Conservation (phyloP, 2,329 filamentous ascomycete species). For the Colletotrichum cordylinicola region DNA sequence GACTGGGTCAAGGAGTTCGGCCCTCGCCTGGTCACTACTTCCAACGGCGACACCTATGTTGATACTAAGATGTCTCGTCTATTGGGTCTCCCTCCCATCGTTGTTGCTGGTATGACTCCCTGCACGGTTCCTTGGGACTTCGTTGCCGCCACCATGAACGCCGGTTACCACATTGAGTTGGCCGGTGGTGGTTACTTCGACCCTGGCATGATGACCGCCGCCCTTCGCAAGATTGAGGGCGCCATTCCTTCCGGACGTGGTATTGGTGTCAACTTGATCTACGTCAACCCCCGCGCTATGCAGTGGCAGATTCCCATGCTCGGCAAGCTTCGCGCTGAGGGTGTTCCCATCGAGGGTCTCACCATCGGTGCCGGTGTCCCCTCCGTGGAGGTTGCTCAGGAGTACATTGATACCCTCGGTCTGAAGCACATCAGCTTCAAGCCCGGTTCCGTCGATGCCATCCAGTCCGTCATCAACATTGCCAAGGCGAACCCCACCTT, state of each 20-base stretch:
- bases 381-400: slow-evolving; percentile 89
- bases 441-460: slow-evolving; percentile 86
- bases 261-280: slow-evolving; percentile 90
- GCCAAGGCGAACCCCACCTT: slow-evolving; percentile 93
- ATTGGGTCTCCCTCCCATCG: slow-evolving; percentile 82
- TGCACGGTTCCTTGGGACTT: slow-evolving; percentile 91
- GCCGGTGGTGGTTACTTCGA: slow-evolving; percentile 91
- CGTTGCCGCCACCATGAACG: slow-evolving; percentile 90
- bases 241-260: slow-evolving; percentile 84
- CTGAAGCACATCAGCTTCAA: slow-evolving; percentile 96
- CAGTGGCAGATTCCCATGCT: slow-evolving; percentile 90
- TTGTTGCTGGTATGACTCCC: slow-evolving; percentile 95
- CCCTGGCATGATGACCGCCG: slow-evolving; percentile 80
- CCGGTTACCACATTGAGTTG: slow-evolving; percentile 92
- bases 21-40: slow-evolving; percentile 89
- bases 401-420: slow-evolving; percentile 91
- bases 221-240: slow-evolving; percentile 84
- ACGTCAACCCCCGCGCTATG: slow-evolving; percentile 89
- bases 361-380: slow-evolving; percentile 94
- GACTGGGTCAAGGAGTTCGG: slow-evolving; percentile 99
- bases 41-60: slow-evolving; percentile 86
- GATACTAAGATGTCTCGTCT: slow-evolving; percentile 96
- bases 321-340: slow-evolving; percentile 79
- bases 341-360: slow-evolving; percentile 88
- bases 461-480: slow-evolving; percentile 90